Evolutionary conservation across 108 stramenopile species (phyloP).

Genomic region (Schizochytrium sp.): DNA sequence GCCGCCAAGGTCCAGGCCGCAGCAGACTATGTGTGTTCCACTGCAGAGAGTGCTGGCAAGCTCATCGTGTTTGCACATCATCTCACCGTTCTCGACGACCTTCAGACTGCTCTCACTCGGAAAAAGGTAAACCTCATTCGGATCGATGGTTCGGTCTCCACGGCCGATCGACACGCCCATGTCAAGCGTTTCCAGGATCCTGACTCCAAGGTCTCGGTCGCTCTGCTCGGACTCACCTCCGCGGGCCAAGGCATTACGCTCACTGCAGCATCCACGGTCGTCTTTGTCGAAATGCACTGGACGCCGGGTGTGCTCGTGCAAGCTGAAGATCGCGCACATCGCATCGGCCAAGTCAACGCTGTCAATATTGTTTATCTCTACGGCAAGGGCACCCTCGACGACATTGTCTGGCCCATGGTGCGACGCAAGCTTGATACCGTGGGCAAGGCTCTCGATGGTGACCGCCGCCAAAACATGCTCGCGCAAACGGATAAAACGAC

Average conservation of each 20-base stretch:
- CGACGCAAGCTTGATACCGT: conserved; percentile 57
- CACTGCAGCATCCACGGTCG: conserved; percentile 87
- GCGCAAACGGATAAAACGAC: not conserved
- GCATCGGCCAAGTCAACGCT: conserved; percentile 78
- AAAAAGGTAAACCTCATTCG: conserved; percentile 68
- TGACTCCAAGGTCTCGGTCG: conserved; percentile 69
- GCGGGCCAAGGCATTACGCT: conserved; percentile 93
- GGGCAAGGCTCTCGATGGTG: conserved; percentile 63
- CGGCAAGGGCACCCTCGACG: conserved; percentile 51
- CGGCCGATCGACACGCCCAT: conserved; percentile 77
- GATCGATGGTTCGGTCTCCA: conserved; percentile 80
- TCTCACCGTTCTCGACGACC: conserved; percentile 69
- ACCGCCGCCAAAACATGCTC: not conserved
- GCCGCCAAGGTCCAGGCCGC: conserved; percentile 65
- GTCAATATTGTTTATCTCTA: conserved; percentile 78
- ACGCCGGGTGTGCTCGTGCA: conserved; percentile 92
- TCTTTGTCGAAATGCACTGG: conserved; percentile 95
- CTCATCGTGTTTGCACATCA: conserved; percentile 95
- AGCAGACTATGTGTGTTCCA: conserved; percentile 58
- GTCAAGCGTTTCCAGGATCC: conserved; percentile 72
- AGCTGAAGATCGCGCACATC: conserved; percentile 92
- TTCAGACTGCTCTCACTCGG: conserved; percentile 47
- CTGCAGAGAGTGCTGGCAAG: conserved; percentile 72
- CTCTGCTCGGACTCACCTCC: conserved; percentile 85
- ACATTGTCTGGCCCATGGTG: conserved; percentile 68